Evolutionary conservation across 345 rosid genomes (phyloP), one percentile per base, ranked within the genome.

Genomic region (Leavenworthia alabamica): DNA sequence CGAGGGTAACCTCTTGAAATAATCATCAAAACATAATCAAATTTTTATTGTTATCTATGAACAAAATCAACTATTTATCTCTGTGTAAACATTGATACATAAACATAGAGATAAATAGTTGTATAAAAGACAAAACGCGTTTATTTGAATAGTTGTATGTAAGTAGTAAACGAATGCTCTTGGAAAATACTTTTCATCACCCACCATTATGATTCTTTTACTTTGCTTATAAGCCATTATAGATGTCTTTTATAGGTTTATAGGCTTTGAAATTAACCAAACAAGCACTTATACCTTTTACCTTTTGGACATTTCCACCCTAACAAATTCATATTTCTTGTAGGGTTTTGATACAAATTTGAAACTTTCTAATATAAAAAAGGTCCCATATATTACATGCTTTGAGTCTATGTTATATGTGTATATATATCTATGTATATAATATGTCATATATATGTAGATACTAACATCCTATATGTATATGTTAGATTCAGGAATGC

Each of bases 401-500:
- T 68, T n/a, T n/a, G n/a, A n/a, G n/a, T n/a, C n/a, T n/a, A n/a
- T n/a, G n/a, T n/a, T n/a, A n/a, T n/a, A n/a, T 50, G 15, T 59
- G 45, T 67, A 13, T 48, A 13, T 48, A 16, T 58, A 12, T 40
- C n/a, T 35, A 45, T 42, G 19, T 54, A 15, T n/a, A n/a, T n/a
- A n/a, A n/a, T 64, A 35, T 65, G 19, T 43, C 42, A 31, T 26
- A 27, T 46, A 47, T 20, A 26, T 50, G 13, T 37, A 67, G 27
- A 40, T 48, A 48, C 36, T 13, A 4, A 45, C 62, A 69, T 49
- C 15, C 43, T 20, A 46, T 47, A 16, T 44, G 52, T 77, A 75
- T 82, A 77, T n/a, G n/a, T 73, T 50, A 67, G 74, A 49, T 79
- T 87, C 97, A 53, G 83, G 84, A 65, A 90, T 85, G 63, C 82